Base-by-base conservation (phyloP, 1,139 yeast species). In the Hansenula sp. region DNA sequence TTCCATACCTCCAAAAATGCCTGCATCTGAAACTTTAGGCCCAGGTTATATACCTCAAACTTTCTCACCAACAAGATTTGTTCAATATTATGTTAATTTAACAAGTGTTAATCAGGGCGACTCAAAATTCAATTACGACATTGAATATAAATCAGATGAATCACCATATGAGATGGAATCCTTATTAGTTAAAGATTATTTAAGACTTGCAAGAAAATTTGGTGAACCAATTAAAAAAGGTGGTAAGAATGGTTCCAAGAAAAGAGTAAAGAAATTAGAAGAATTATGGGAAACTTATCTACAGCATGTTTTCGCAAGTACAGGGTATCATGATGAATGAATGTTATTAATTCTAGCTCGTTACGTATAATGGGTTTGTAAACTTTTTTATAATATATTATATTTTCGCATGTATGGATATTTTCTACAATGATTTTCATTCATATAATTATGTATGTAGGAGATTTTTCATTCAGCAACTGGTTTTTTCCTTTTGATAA, bases 41-140 rank as follows among this genome's bases (percentile, higher is more conserved):
- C 96, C 96, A 1, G 96, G 83, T 0, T 86, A 83, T 59, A 65
- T 68, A 3, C 77, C 81, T 1, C 95, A 87, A 63, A 61, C 79
- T 15, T 85, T 84, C 52, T 74, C 93, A 0, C 96, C 96, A 0
- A 73, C 76, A 41, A 70, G 79, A 48, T 88, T 83, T 60, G 80
- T 80, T 1, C 95, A 86, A 59, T 87, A 82, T 60, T 87, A 69
- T 59, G 75, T 82, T 12, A 88, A 88, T 60, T 69, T 87, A 51
- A 67, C 72, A 28, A 54, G 62, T 7, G 74, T 81, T 43, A 76
- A 81, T 52, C 52, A 61, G 3, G 77, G 79, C 1, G 56, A 68
- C 21, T 70, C 73, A 51, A 60, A 70, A 16, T 84, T 86, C 52
- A 66, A 60, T 9, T 86, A 71, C 57, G 79, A 84, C 52, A 66